Conservation (phyloP, 1,139 yeast species). For the Sugiyamaella pinicola region DNA sequence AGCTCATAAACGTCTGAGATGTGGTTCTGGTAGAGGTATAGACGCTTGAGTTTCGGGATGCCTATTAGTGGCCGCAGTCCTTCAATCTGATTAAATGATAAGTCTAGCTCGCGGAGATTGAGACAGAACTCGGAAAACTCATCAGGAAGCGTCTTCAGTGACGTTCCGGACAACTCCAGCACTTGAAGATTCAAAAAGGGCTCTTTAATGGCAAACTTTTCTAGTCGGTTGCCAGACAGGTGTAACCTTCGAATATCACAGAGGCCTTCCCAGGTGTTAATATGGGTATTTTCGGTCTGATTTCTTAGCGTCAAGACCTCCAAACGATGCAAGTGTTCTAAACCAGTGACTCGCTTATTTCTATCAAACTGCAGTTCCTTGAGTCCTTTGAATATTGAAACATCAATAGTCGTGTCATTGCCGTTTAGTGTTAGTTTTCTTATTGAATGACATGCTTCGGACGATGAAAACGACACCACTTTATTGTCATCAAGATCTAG, state of each 20-base stretch:
- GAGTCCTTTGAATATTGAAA: slow-evolving; percentile 24
- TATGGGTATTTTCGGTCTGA: slow-evolving; percentile 7
- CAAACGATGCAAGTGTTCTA: slow-evolving; percentile 22
- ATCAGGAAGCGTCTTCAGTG: slow-evolving; percentile 36
- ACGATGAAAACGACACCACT: slow-evolving; percentile 23
- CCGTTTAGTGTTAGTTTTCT: slow-evolving; percentile 24
- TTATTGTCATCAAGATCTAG: slow-evolving; percentile 35
- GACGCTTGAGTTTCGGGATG: slow-evolving; percentile 37
- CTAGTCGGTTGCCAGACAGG: slow-evolving; percentile 34
- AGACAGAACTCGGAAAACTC: slow-evolving; percentile 33
- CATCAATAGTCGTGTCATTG: slow-evolving; percentile 25
- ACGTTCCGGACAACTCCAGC: slow-evolving; percentile 39
- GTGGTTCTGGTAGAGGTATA: slow-evolving; percentile 38
- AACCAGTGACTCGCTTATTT: slow-evolving; percentile 23
- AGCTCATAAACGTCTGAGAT: slow-evolving; percentile 32
- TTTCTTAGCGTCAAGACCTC: slow-evolving; percentile 19
- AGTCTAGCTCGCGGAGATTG: slow-evolving; percentile 41
- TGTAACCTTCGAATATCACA: slow-evolving; percentile 35
- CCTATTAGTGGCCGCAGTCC: slow-evolving; percentile 35
- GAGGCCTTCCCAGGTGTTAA: slow-evolving; percentile 10
- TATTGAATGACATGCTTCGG: slow-evolving; percentile 21
- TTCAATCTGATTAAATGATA: slow-evolving; percentile 39
- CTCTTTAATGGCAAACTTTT: slow-evolving; percentile 29
- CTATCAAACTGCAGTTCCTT: slow-evolving; percentile 28
- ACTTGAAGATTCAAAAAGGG: slow-evolving; percentile 41